phyloP scores from a whole-genome alignment of 306 rosid species.

The Dalbergia cultrata region DNA sequence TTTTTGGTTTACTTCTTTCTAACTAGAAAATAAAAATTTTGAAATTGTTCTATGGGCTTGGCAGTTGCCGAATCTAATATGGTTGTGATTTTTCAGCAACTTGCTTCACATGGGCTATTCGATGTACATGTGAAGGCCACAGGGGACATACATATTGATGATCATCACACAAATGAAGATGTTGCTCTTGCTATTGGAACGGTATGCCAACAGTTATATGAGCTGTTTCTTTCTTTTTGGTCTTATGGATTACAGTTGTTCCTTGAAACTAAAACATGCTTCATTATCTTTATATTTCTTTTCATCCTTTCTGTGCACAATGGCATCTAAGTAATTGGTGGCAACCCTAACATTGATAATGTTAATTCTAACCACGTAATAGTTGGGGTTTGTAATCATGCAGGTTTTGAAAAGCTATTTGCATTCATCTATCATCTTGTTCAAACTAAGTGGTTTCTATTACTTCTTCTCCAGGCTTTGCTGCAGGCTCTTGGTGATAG shows the following conservation, averaged over 20 bases:
- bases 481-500: slow-evolving; percentile 95
- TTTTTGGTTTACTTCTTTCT: slow-evolving; percentile 9
- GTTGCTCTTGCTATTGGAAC: slow-evolving; percentile 94
- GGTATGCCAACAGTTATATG: slow-evolving; percentile 55
- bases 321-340: slow-evolving; percentile 21
- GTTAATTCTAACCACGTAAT: background rate
- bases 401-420: background rate
- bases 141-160: slow-evolving; percentile 89
- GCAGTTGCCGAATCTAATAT: slow-evolving; percentile 26
- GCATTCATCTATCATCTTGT: slow-evolving; percentile 26
- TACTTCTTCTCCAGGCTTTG: slow-evolving; percentile 69
- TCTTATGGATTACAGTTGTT: slow-evolving; percentile 24
- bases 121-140: slow-evolving; percentile 84
- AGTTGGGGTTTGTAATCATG: background rate
- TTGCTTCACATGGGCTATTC: slow-evolving; percentile 90
- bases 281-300: slow-evolving; percentile 17
- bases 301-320: slow-evolving; percentile 26
- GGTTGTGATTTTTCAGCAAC: slow-evolving; percentile 67
- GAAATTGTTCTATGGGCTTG: background rate
- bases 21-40: background rate
- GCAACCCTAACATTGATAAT: slow-evolving; percentile 4
- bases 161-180: slow-evolving; percentile 96
- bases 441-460: slow-evolving; percentile 33
- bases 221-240: slow-evolving; percentile 37
- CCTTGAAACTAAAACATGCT: background rate